Base-by-base conservation (phyloP, 2,329 filamentous ascomycete genomes). In the Hymenoscyphus albidus region DNA sequence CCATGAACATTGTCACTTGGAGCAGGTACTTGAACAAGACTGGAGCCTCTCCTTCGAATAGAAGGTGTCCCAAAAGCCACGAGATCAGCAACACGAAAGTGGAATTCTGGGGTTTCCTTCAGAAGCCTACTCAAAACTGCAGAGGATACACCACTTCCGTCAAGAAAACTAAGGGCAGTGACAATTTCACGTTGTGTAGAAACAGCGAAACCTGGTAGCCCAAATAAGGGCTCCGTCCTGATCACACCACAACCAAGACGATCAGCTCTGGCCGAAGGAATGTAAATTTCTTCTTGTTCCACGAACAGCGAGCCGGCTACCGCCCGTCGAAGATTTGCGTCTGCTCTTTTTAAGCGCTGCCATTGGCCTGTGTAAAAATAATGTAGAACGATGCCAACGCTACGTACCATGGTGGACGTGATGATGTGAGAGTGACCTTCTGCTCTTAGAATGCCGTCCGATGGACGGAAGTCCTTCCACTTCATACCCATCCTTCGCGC, bases 401-500 rank as follows among this genome's bases (percentile, higher is more conserved):
- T 70, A 32, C 70, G 65, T 3, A 74, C 70, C 10, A 66, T 62
- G 5, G 70, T 72, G 3, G 74, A 74, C 5, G 68, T 72, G 38
- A 75, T 67, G 27, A 64, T 70, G 38, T 75, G 72, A 10, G 62
- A 67, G 48, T 67, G 65, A 5, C 73, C 74, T 64, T 73, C 71
- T 13, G 74, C 74, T 39, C 69, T 64, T 35, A 76, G 48, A 18
- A 68, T 70, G 10, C 74, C 74, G 61, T 70, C 67, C n/a, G 59
- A 64, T 12, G 70, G 70, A 51, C 69, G 65, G 58, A 75, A 74
- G 1, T 68, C 68, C 58, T 69, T 70, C 74, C 74, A 76, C 55
- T 68, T 64, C 74, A 75, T 75, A 10, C 74, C 74, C 63, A 75
- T 66, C 6, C 73, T 67, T 39, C 71, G 62, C 10, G 73, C 73